Evolutionary conservation across 805 yeast species (phyloP), one percentile per base, ranked within the genome.

Genomic region (Grigorovia jiainica): DNA sequence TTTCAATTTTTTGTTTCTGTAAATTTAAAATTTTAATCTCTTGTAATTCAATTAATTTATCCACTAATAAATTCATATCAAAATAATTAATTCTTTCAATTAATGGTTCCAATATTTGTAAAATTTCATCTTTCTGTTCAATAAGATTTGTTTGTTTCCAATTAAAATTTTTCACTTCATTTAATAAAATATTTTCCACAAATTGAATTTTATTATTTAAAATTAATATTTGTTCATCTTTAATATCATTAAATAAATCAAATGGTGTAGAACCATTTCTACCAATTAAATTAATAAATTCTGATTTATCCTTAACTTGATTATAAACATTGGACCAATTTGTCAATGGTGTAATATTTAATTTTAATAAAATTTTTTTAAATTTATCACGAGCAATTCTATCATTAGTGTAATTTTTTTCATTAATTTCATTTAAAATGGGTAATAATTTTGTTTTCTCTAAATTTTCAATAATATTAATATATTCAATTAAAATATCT

Each of bases 241-340:
- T 70, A 0, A 73, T 52, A 57, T 87, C 95, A 75, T 85, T 73
- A 57, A 82, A 87, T 33, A 84, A 60, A 47, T 87, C 95, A 34
- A 79, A 54, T 1, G 95, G 82, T 1, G 78, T 71, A 0, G 95
- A 86, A 0, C 95, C 95, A 36, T 73, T 68, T 41, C 87, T 70
- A 0, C 94, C 95, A 43, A 87, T 68, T 30, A 87, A 47, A 18
- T 71, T 75, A 13, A 73, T 52, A 53, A 82, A 87, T 13, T 75
- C 63, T 36, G 66, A 67, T 46, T 80, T 82, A 25, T 73, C 71
- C 44, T 75, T 75, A 1, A 86, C 51, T 5, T 53, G 45, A 0
- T 71, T 64, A 34, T 74, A 68, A 2, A 84, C 52, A 19, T 79
- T 80, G 38, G 59, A 16, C 79, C 94, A 87, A 39, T 61, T 66